Conservation (phyloP, 805 yeast species). For the Hanseniaspora lindneri region DNA sequence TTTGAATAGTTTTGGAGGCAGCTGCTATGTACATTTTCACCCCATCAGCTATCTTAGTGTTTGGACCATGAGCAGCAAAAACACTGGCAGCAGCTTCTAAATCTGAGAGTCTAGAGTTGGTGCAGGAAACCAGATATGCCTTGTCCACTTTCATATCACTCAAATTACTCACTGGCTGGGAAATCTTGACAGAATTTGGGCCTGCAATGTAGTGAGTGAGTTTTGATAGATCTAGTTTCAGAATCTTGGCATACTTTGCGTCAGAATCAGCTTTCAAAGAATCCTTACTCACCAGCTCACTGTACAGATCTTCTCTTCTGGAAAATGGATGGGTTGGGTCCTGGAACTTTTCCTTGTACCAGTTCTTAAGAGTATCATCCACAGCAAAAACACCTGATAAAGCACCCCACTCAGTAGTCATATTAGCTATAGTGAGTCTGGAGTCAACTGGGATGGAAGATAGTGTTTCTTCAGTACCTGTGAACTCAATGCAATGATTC, state of each 20-base stretch:
- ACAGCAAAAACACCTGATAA: conserved; percentile 95
- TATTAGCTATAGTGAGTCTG: conserved; percentile 85
- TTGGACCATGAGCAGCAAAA: conserved; percentile 34
- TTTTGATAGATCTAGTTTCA: conserved; percentile 66
- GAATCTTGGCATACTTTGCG: conserved; percentile 79
- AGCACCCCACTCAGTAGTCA: conserved; percentile 99
- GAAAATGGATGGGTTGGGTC: conserved; percentile 30
- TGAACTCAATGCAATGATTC: conserved; percentile 87
- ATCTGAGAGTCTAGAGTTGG: conserved; percentile 87
- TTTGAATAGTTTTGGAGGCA: conserved; percentile 85
- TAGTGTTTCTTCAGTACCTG: conserved; percentile 75
- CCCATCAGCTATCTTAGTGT: conserved; percentile 71
- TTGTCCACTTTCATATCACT: conserved; percentile 69
- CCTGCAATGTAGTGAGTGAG: conserved; percentile 87
- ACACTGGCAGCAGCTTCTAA: conserved; percentile 89
- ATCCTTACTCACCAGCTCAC: conserved; percentile 27
- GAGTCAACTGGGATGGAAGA: conserved; percentile 61
- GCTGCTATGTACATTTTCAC: conserved; percentile 97
- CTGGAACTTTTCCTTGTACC: conserved; percentile 57
- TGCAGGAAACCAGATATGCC: conserved; percentile 96
- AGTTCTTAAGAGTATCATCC: conserved; percentile 61
- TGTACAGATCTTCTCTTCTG: conserved; percentile 8
- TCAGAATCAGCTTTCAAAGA: conserved; percentile 48
- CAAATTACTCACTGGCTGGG: conserved; percentile 64
- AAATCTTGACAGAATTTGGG: conserved; percentile 91